Conservation (phyloP, 2,329 filamentous ascomycete species). For the Botrytis tulipae region DNA sequence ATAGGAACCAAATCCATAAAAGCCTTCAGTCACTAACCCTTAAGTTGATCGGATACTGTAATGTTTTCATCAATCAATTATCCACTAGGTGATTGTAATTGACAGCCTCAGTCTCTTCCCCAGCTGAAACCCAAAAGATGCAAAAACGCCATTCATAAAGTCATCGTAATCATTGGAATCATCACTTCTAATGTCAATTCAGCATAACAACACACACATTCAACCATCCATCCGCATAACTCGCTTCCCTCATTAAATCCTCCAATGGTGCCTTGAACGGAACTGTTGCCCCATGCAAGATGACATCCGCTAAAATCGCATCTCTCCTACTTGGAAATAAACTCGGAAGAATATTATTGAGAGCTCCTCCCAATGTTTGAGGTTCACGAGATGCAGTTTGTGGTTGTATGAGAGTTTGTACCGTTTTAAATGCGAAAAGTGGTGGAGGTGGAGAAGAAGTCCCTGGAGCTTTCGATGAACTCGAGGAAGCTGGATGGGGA, state of each 20-base stretch:
- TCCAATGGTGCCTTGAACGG: conserved; percentile 78
- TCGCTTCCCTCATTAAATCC: conserved; percentile 76
- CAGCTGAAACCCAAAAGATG: not conserved
- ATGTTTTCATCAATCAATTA: not conserved
- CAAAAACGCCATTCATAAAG: not conserved
- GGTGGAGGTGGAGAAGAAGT: conserved; percentile 33
- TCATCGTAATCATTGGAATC: conserved; percentile 1
- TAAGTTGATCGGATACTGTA: not conserved
- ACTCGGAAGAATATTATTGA: conserved; percentile 72
- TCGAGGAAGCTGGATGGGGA: conserved; percentile 44
- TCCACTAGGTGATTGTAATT: not conserved
- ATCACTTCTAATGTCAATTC: conserved; percentile 21
- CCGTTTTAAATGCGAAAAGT: conserved; percentile 61
- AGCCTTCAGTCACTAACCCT: not conserved
- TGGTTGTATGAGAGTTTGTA: conserved; percentile 72
- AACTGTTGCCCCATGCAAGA: conserved; percentile 81
- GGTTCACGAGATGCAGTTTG: conserved; percentile 46
- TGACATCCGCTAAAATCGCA: conserved; percentile 76
- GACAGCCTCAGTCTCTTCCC: not conserved
- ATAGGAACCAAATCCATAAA: not conserved
- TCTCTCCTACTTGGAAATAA: conserved; percentile 86
- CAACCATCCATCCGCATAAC: conserved; percentile 91
- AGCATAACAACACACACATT: conserved; percentile 74
- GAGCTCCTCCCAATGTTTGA: conserved; percentile 72
- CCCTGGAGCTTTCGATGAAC: conserved; percentile 28